A percentile compares a stretch with the other conserved stretches of the same genome.
Conservation (phyloP, 2,329 filamentous ascomycete species). For the Colletotrichum tabaci region DNA sequence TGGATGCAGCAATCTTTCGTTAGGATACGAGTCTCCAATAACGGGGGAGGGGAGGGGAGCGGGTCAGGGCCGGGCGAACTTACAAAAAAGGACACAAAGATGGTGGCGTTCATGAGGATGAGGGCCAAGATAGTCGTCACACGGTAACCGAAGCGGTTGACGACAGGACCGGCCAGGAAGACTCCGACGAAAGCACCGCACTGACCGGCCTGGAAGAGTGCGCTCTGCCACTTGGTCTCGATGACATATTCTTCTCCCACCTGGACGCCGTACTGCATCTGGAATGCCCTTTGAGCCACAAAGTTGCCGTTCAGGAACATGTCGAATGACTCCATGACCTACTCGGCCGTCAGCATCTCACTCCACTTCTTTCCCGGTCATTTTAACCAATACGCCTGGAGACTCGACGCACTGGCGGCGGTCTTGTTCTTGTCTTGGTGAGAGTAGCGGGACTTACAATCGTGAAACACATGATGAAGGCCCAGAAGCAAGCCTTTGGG, state of each 20-base stretch:
- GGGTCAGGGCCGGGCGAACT: constrained; percentile 53
- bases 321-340: constrained; percentile 67
- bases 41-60: no score
- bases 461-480: constrained; percentile 65
- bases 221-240: constrained; percentile 58
- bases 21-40: constrained; percentile 7
- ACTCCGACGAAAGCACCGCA: constrained; percentile 55
- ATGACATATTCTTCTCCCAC: constrained; percentile 48
- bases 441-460: constrained; percentile 56
- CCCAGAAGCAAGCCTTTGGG: constrained; percentile 63
- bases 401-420: no score
- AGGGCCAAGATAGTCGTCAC: constrained; percentile 53
- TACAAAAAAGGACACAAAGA: constrained; percentile 63
- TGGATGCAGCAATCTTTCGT: constrained; percentile 45
- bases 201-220: constrained; percentile 53
- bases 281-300: constrained; percentile 58
- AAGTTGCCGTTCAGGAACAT: constrained; percentile 65
- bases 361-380: no score
- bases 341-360: neutral
- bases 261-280: constrained; percentile 54
- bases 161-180: constrained; percentile 55
- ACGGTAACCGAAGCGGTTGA: constrained; percentile 55
- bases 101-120: constrained; percentile 51
- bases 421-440: no score
- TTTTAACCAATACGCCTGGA: no score